Percentiles rank a stretch among this genome's conserved stretches.
Evolutionary conservation across 2,329 filamentous ascomycete species (phyloP).

Genomic region (Xylariaceae sp.): DNA sequence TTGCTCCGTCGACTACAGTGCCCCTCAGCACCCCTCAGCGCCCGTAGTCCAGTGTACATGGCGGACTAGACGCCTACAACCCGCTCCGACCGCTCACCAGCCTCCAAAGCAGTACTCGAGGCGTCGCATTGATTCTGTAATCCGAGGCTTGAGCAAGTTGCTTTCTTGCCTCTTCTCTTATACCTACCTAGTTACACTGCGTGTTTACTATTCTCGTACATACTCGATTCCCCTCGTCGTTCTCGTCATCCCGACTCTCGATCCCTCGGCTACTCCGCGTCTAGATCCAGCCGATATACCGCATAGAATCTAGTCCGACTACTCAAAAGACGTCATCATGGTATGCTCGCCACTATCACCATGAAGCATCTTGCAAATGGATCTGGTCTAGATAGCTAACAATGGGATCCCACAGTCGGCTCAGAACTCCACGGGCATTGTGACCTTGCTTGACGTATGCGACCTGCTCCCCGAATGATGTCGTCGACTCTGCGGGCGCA

Average conservation of each 20-base stretch:
- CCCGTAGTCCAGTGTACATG: not conserved
- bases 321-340: conserved; percentile 13
- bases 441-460: conserved; percentile 95
- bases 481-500: not conserved
- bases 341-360: conserved; percentile 5
- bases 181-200: not conserved
- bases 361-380: not conserved
- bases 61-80: not conserved
- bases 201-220: conserved; percentile 2
- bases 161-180: not conserved
- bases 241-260: not conserved
- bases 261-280: not conserved
- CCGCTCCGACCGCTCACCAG: not conserved
- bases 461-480: conserved; percentile 5
- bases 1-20: too few species aligned
- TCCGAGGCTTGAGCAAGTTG: too few species aligned
- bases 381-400: conserved; percentile 18
- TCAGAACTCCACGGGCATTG: conserved; percentile 97
- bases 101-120: not conserved
- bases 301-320: not conserved
- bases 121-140: conserved; percentile 10
- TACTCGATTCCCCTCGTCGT: not conserved
- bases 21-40: too few species aligned
- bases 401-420: conserved; percentile 61
- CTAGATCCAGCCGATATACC: not conserved